phyloP scores from a whole-genome alignment of 208 protist genomes.

The Wallacemonas sp. region DNA sequence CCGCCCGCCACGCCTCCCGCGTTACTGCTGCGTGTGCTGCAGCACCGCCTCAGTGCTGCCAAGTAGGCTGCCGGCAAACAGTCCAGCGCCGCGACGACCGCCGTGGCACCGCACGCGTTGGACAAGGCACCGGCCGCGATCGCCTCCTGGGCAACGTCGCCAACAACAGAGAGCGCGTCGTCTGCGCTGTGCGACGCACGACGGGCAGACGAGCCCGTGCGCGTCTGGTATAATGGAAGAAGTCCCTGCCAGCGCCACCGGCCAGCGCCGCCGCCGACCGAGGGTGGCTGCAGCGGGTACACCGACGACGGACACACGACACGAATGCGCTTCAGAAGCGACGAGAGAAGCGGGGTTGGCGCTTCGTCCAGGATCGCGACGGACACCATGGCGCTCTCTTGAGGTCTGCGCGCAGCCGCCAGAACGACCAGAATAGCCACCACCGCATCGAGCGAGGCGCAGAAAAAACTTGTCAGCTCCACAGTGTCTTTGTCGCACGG shows the following conservation, averaged over 20 bases:
- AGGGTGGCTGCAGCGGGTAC: neutral
- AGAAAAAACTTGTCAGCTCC: conserved; percentile 12
- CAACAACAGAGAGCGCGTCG: neutral
- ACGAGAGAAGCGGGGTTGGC: conserved; percentile 7
- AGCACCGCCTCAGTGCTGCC: neutral
- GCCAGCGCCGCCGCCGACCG: neutral
- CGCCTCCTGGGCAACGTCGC: conserved; percentile 9
- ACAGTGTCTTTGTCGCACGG: neutral
- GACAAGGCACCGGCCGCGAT: conserved; percentile 35
- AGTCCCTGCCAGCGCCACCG: neutral
- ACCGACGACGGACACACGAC: conserved; percentile 8
- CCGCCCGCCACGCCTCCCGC: neutral
- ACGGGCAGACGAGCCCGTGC: too few relatives aligned
- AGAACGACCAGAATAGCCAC: conserved; percentile 32
- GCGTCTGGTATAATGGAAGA: conserved; percentile 1
- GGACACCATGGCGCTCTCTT: conserved; percentile 15
- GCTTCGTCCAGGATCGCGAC: conserved; percentile 34
- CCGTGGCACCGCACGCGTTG: conserved; percentile 19
- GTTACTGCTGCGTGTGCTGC: conserved; percentile 5
- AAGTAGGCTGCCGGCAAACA: conserved; percentile 4
- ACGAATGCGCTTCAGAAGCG: conserved; percentile 14
- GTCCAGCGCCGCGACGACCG: conserved; percentile 36
- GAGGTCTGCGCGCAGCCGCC: conserved; percentile 29
- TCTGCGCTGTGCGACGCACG: neutral
- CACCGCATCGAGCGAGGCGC: conserved; percentile 38